These are phyloP conservation scores for Nematodospora anomalae DNA, from an alignment of 1,139 yeast species.

Conservation along the genomic window DNA sequence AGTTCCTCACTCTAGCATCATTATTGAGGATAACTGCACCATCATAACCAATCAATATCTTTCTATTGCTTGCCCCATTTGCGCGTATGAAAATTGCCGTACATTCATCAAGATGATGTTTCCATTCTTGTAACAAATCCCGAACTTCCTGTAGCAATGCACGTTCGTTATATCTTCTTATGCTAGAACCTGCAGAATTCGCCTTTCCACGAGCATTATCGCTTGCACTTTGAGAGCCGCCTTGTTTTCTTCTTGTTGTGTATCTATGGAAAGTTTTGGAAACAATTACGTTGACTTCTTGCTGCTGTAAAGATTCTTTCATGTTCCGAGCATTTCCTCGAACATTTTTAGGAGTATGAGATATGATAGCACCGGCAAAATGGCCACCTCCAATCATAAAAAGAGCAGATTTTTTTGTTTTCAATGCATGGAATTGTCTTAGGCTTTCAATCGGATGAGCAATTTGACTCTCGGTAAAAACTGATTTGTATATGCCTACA, in stretches of 20 bases:
- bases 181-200: slow-evolving; percentile 89
- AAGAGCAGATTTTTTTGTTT: slow-evolving; percentile 56
- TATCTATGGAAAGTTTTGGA: slow-evolving; percentile 92
- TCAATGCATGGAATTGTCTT: slow-evolving; percentile 26
- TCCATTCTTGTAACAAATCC: slow-evolving; percentile 68
- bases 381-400: slow-evolving; percentile 98
- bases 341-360: slow-evolving; percentile 61
- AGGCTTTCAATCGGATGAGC: slow-evolving; percentile 45
- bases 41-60: slow-evolving; percentile 66
- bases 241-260: slow-evolving; percentile 95
- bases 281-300: slow-evolving; percentile 62
- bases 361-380: slow-evolving; percentile 91
- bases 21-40: slow-evolving; percentile 47
- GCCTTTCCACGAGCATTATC: slow-evolving; percentile 95
- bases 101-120: slow-evolving; percentile 54
- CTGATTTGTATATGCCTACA: slow-evolving; percentile 68
- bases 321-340: slow-evolving; percentile 53
- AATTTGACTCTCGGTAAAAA: slow-evolving; percentile 46
- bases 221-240: slow-evolving; percentile 93
- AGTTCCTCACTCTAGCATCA: slow-evolving; percentile 60
- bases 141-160: slow-evolving; percentile 78
- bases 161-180: slow-evolving; percentile 87
- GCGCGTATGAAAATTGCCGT: slow-evolving; percentile 80
- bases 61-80: slow-evolving; percentile 68
- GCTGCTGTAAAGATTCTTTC: slow-evolving; percentile 48